Conservation (phyloP, 345 rosid genomes). For the Mallotus nudiflorus region DNA sequence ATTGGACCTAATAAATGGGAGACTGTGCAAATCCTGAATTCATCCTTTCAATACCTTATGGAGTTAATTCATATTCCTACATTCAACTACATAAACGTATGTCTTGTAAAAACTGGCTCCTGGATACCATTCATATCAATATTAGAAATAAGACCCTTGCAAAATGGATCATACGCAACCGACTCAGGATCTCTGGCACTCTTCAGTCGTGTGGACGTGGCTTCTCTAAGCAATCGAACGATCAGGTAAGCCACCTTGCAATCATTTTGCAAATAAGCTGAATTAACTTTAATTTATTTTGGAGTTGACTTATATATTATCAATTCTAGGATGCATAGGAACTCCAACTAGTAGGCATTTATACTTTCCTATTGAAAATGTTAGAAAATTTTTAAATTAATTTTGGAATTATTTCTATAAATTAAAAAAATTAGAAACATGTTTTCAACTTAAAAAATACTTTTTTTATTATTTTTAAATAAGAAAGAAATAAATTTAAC, state of each 20-base stretch:
- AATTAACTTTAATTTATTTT: too few species aligned
- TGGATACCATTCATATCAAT: conserved; percentile 42
- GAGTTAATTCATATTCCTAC: conserved; percentile 40
- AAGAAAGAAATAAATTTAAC: too few species aligned
- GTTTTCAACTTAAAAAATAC: too few species aligned
- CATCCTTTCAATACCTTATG: not conserved
- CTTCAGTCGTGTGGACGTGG: conserved; percentile 29
- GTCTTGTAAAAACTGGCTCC: conserved; percentile 44
- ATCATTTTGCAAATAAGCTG: too few species aligned
- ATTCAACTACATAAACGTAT: conserved; percentile 30
- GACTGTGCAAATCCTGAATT: conserved; percentile 20
- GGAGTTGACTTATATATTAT: too few species aligned
- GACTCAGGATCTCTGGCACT: conserved; percentile 29
- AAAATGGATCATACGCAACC: conserved; percentile 11
- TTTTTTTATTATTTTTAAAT: too few species aligned
- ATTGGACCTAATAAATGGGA: conserved; percentile 50
- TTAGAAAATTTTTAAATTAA: too few species aligned
- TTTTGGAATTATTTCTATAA: too few species aligned
- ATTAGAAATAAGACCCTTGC: conserved; percentile 32
- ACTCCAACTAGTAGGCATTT: too few species aligned
- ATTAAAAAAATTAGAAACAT: too few species aligned
- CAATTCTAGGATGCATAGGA: too few species aligned
- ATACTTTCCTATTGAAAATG: too few species aligned
- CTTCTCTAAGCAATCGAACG: conserved; percentile 15
- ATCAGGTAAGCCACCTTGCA: conserved; percentile 36